Evolutionary conservation across 2,329 filamentous ascomycete species (phyloP).

Genomic region (Fusarium redolens): DNA sequence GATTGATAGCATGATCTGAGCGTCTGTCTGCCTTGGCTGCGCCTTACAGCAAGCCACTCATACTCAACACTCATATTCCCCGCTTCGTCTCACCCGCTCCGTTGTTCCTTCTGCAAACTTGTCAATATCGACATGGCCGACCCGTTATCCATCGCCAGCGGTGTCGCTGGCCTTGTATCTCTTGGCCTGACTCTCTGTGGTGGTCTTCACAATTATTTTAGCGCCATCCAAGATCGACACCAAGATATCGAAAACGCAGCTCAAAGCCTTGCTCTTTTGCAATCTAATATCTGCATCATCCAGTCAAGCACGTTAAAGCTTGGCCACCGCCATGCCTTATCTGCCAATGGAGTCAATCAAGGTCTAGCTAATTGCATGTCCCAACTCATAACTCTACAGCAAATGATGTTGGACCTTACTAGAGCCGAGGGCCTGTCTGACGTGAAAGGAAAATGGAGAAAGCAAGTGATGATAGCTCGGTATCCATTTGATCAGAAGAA

Average conservation of each 20-base stretch:
- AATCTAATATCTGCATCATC: neutral
- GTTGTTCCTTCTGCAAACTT: fast-evolving
- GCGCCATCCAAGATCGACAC: neutral
- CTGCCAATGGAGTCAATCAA: neutral
- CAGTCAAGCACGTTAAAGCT: neutral
- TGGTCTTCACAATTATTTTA: neutral
- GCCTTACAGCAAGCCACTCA: neutral
- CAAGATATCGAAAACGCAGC: neutral
- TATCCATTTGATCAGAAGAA: slow-evolving; percentile 6
- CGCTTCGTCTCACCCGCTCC: fast-evolving
- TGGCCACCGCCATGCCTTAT: neutral
- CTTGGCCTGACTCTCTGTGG: neutral
- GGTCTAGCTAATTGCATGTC: neutral
- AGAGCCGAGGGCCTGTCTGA: fast-evolving
- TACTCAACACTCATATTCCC: fast-evolving
- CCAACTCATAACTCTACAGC: neutral
- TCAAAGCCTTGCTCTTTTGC: neutral
- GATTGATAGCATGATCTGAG: neutral
- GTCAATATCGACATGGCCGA: neutral
- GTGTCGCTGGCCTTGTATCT: slow-evolving; percentile 10
- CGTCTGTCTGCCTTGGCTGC: neutral
- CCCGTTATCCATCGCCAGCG: neutral
- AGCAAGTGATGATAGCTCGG: neutral
- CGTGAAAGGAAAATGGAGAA: neutral
- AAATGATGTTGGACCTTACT: fast-evolving